Evolutionary conservation across 192 early-diverging fungal species (phyloP).

Genomic region (Rhizoclosmatium globosum): DNA sequence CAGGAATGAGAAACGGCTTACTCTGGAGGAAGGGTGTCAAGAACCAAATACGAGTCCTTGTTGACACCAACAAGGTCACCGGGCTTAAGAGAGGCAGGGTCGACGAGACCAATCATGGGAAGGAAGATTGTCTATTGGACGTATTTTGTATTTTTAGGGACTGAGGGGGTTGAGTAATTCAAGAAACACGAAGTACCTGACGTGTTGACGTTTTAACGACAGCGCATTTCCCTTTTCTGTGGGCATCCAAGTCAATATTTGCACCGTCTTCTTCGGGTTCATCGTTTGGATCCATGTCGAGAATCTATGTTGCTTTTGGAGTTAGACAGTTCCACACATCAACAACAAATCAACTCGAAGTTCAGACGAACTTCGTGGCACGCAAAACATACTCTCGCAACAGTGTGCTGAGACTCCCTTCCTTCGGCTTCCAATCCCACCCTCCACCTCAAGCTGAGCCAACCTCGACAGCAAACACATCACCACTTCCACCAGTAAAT

Average conservation of each 20-base stretch:
- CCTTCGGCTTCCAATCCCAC: too few species aligned
- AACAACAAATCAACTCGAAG: background rate
- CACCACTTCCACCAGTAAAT: background rate
- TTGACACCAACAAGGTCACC: slow-evolving; percentile 98
- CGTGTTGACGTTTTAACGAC: slow-evolving; percentile 96
- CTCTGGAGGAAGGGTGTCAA: slow-evolving; percentile 97
- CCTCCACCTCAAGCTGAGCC: too few species aligned
- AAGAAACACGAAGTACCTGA: slow-evolving; percentile 66
- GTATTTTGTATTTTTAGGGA: slow-evolving; percentile 4
- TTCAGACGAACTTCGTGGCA: too few species aligned
- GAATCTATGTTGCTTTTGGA: slow-evolving; percentile 58
- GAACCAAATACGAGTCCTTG: slow-evolving; percentile 95
- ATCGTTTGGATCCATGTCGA: slow-evolving; percentile 91
- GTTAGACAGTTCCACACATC: background rate
- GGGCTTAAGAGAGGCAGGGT: slow-evolving; percentile 86
- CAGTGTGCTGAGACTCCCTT: too few species aligned
- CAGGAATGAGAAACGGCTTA: slow-evolving; percentile 45
- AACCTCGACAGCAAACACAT: too few species aligned
- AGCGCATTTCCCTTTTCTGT: slow-evolving; percentile 95
- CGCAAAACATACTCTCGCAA: too few species aligned
- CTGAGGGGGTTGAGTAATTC: background rate
- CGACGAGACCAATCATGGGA: slow-evolving; percentile 96
- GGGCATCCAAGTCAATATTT: slow-evolving; percentile 91
- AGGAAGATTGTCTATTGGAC: slow-evolving; percentile 86
- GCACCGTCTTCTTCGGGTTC: slow-evolving; percentile 95